Conservation (phyloP, 192 early-diverging fungal species). For the Mortierella hygrophila region DNA sequence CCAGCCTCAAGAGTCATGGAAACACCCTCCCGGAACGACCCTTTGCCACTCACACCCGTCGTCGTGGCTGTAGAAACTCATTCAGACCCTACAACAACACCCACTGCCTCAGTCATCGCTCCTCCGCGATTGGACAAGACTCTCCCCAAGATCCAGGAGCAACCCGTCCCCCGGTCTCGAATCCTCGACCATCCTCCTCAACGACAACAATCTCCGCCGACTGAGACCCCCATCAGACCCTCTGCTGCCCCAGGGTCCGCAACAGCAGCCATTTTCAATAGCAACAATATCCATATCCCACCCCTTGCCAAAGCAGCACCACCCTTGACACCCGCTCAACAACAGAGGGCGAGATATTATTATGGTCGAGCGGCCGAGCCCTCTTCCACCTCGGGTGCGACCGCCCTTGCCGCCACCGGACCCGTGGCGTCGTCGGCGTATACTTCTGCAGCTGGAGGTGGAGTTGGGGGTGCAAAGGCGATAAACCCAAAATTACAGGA, state of each 20-base stretch:
- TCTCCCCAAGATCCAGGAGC: conserved; percentile 42
- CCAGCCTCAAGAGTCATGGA: conserved; percentile 18
- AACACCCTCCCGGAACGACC: neutral
- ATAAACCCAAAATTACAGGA: conserved; percentile 47
- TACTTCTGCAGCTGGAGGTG: neutral
- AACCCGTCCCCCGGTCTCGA: conserved; percentile 13
- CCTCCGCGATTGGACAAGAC: conserved; percentile 45
- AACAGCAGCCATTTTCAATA: neutral
- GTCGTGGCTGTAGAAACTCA: conserved; percentile 10
- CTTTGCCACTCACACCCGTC: neutral
- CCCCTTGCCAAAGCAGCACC: neutral
- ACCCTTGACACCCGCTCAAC: neutral
- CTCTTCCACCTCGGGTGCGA: neutral
- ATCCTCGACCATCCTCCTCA: conserved; percentile 8
- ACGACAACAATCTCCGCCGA: neutral
- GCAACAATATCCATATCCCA: neutral
- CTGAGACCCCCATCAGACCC: neutral
- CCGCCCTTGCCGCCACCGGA: neutral
- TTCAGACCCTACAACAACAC: neutral
- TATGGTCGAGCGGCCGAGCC: neutral
- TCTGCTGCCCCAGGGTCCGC: neutral
- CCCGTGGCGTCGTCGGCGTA: neutral
- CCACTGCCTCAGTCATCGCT: neutral
- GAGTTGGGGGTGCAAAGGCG: conserved; percentile 2
- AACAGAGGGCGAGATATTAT: conserved; percentile 7